Base-by-base conservation (phyloP, 805 yeast genomes). In the Pichia sporocuriosa region DNA sequence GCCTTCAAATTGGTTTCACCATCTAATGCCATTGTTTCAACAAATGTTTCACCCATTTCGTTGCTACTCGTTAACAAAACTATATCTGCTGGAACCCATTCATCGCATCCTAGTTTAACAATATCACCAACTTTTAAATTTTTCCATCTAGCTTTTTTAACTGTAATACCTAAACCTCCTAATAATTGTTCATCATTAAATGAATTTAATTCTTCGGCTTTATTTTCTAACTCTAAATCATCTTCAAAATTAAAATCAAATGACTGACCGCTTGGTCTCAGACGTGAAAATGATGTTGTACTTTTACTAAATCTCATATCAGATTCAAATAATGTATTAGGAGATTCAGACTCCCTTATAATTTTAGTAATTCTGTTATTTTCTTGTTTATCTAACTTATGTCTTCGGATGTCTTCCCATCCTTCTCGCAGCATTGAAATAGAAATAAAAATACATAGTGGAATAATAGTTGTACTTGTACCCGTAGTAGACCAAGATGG, bases 401-500 rank as follows among this genome's bases (percentile, higher is more conserved):
- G 96, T 51, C 98, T 73, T 56, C 84, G 73, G 72, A 81, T 80
- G 63, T 93, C 98, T 61, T 93, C 98, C 61, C 72, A 89, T 0
- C 94, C 98, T 64, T 93, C 98, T 51, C 97, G 74, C 8, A 82
- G 75, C 63, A 90, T 88, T 0, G 97, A 86, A 22, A 93, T 84
- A 7, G 86, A 69, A 65, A 93, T 85, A 60, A 93, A 93, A 6
- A 93, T 73, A 61, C 81, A 66, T 43, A 93, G 68, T 2, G 98
- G 97, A 31, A 89, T 72, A 52, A 93, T 90, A 2, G 98, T 93
- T 4, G 97, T 93, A 57, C 79, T 87, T 11, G 88, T 83, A 45
- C 97, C 98, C 0, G 98, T 93, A 6, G 98, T 87, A 1, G 96
- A 86, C 97, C 96, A 93, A 2, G 88, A 77, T 0, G 98, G 97